A percentile compares a stretch with the other conserved stretches of the same genome.
Evolutionary conservation across 345 rosid genomes (phyloP).

Genomic region (Populus tremula): DNA sequence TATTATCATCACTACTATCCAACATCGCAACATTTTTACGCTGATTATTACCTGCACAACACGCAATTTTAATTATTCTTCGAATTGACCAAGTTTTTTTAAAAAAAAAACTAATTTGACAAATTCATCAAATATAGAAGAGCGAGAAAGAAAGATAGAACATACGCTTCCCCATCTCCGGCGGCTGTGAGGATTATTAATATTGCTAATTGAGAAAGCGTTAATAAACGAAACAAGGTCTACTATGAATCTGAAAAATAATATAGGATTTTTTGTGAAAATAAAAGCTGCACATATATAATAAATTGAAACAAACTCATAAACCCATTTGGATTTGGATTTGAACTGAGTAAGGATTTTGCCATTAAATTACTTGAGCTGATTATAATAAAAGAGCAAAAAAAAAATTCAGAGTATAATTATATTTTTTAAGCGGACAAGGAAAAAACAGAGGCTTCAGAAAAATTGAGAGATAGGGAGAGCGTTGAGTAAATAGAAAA

Average conservation of each 20-base stretch:
- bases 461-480: too few species aligned
- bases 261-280: slow-evolving; percentile 9
- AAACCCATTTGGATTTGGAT: slow-evolving; percentile 20
- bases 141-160: neutral
- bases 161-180: slow-evolving; percentile 77
- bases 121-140: neutral
- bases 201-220: neutral
- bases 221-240: slow-evolving; percentile 34
- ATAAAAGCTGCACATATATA: slow-evolving; percentile 26
- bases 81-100: neutral
- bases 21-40: slow-evolving; percentile 51
- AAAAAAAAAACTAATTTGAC: neutral
- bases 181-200: slow-evolving; percentile 15
- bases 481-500: neutral
- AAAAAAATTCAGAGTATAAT: neutral
- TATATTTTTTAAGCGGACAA: neutral
- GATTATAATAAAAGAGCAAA: neutral
- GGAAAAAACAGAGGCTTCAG: too few species aligned
- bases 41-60: slow-evolving; percentile 45
- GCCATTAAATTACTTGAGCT: slow-evolving; percentile 51
- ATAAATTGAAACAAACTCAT: slow-evolving; percentile 25
- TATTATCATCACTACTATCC: slow-evolving; percentile 68
- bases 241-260: slow-evolving; percentile 36
- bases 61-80: too few species aligned
- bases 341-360: slow-evolving; percentile 40